A percentile compares a stretch with the other conserved stretches of the same genome.
Conservation (phyloP, 768 basidiomycete genomes). For the Hygrocybe coccinea region DNA sequence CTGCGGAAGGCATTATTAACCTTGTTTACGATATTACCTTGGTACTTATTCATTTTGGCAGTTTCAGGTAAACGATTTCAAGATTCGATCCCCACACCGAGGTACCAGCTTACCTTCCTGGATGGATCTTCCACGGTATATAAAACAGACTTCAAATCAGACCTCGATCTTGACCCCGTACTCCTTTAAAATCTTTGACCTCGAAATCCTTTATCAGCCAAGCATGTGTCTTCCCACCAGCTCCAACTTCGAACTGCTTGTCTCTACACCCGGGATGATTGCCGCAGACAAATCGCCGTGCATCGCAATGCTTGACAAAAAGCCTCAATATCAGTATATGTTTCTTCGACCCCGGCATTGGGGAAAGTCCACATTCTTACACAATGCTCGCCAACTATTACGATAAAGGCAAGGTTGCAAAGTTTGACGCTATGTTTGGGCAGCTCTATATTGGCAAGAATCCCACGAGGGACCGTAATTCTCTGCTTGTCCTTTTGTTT, state of each 20-base stretch:
- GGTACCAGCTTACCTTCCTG: too few relatives aligned
- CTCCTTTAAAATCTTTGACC: too few relatives aligned
- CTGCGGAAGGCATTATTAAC: too few relatives aligned
- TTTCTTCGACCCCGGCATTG: conserved; percentile 1
- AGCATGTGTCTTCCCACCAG: neutral
- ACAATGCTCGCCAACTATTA: neutral
- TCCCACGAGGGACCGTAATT: neutral
- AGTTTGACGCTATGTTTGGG: neutral
- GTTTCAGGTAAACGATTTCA: too few relatives aligned
- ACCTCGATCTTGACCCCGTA: too few relatives aligned
- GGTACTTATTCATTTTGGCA: too few relatives aligned
- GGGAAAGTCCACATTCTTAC: conserved; percentile 1
- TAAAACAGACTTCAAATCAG: too few relatives aligned
- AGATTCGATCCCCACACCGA: too few relatives aligned
- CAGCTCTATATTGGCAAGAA: neutral
- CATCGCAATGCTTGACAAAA: neutral
- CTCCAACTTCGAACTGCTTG: neutral
- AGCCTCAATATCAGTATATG: neutral
- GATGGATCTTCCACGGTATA: too few relatives aligned
- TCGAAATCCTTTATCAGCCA: too few relatives aligned
- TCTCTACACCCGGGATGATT: neutral
- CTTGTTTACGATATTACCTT: too few relatives aligned
- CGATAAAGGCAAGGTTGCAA: neutral
- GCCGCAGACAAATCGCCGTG: neutral
- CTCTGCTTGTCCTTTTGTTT: conserved; percentile 1